Evolutionary conservation across 805 yeast species (phyloP), one percentile per base, ranked within the genome.

Genomic region (Yarrowia yakushimensis): DNA sequence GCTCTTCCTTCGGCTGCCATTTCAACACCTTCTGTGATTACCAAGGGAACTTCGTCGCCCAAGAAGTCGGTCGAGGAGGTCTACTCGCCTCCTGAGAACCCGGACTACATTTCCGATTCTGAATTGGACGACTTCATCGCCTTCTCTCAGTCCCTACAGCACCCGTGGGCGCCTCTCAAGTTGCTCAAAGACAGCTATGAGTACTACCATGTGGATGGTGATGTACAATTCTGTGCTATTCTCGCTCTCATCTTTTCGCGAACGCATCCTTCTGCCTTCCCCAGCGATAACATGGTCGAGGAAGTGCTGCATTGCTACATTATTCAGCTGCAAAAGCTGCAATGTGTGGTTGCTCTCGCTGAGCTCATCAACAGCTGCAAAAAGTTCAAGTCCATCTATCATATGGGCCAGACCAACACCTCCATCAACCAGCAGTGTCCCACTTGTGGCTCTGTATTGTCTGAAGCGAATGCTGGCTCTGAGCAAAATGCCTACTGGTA

Each of bases 201-300:
- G 22, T 85, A 81, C 72, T 81, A 86, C 43, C 70, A 81, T 5
- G 71, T 72, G 9, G 87, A 85, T 66, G 93, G 93, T 1, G 90
- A 88, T 69, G 68, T 85, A 17, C 74, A 85, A 13, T 76, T 85
- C 78, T 78, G 86, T 65, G 80, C 87, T 5, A 79, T 87, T 0
- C 66, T 88, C 34, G 76, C 85, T 0, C 67, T 85, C 25, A 69
- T 88, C 34, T 85, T 87, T 70, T 79, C 77, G 62, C 76, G 76
- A 5, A 67, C 63, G 60, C 78, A 77, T 63, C 77, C 79, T 13
- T 28, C 65, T 64, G 63, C 75, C 62, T 67, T 70, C 43, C 63
- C 67, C 69, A 17, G 70, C 70, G 25, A 63, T 69, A 2, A 66
- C 67, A 45, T 68, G 67, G 63, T 82, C 9, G 80, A 84, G 68